Conservation (phyloP, 345 rosid species). For the Odontarrhena argentea region DNA sequence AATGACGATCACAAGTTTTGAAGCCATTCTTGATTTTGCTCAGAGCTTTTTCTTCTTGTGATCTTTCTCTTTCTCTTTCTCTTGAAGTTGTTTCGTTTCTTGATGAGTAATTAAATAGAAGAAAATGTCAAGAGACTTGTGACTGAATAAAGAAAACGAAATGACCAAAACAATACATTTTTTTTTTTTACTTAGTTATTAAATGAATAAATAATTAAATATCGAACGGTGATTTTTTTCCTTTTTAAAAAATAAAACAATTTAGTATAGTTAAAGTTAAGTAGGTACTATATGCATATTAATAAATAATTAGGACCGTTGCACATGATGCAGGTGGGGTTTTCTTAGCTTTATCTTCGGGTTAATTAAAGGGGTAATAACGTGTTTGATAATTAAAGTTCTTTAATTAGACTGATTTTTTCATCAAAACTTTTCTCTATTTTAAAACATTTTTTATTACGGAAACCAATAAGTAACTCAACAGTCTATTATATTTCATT, state of each 20-base stretch:
- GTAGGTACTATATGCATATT: background rate
- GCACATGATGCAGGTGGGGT: conserved; percentile 27
- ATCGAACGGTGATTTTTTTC: conserved; percentile 20
- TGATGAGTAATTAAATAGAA: conserved; percentile 4
- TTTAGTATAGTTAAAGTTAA: background rate
- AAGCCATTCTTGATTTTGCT: conserved; percentile 64
- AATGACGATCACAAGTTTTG: conserved; percentile 65
- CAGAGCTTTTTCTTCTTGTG: conserved; percentile 3
- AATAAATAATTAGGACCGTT: conserved; percentile 1
- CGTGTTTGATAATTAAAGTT: conserved; percentile 30
- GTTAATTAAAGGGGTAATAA: conserved; percentile 36
- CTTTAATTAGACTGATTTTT: too few relatives aligned
- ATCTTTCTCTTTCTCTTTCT: conserved; percentile 29
- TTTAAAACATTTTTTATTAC: too few relatives aligned
- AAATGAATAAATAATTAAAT: background rate
- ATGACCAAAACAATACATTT: background rate
- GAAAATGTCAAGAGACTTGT: conserved; percentile 32
- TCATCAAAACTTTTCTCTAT: too few relatives aligned
- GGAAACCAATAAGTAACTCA: too few relatives aligned
- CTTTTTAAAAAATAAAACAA: background rate
- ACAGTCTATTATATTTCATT: too few relatives aligned
- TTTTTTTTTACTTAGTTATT: background rate
- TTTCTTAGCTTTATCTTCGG: conserved; percentile 29
- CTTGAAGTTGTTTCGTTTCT: conserved; percentile 17
- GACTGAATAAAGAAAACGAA: conserved; percentile 29